Conservation (phyloP, 768 basidiomycete species). For the Pleurotus citrinopileatus region DNA sequence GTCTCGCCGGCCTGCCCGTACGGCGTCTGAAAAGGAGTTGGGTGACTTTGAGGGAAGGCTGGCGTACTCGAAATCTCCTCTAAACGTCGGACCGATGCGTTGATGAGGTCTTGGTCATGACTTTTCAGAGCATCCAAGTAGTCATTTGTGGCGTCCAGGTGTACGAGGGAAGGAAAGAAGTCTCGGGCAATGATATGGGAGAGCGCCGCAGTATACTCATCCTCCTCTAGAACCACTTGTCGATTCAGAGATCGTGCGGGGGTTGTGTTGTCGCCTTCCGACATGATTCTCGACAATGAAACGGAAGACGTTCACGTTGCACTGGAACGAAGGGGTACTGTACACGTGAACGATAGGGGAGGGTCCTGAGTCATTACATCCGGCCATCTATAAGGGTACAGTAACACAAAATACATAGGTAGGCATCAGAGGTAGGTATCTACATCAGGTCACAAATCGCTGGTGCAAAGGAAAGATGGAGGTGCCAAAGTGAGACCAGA, state of each 20-base stretch:
- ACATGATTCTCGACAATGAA: neutral
- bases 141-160: constrained; percentile 83
- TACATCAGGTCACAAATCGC: constrained; percentile 4
- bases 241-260: constrained; percentile 62
- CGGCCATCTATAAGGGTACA: no score
- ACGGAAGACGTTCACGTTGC: neutral
- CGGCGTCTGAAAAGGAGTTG: constrained; percentile 65
- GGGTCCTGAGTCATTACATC: no score
- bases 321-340: no score
- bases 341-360: no score
- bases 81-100: constrained; percentile 70
- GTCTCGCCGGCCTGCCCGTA: constrained; percentile 63
- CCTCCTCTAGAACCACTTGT: constrained; percentile 82
- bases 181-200: constrained; percentile 94
- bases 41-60: constrained; percentile 25
- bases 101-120: constrained; percentile 76
- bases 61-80: constrained; percentile 63
- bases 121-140: constrained; percentile 79
- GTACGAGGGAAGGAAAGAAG: constrained; percentile 94
- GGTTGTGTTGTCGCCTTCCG: constrained; percentile 18
- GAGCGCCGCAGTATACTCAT: constrained; percentile 89
- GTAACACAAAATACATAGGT: neutral
- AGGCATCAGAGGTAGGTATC: neutral
- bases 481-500: no score
- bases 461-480: no score